Conservation (phyloP, 495 filamentous ascomycete species). For the Penicillium silybi region DNA sequence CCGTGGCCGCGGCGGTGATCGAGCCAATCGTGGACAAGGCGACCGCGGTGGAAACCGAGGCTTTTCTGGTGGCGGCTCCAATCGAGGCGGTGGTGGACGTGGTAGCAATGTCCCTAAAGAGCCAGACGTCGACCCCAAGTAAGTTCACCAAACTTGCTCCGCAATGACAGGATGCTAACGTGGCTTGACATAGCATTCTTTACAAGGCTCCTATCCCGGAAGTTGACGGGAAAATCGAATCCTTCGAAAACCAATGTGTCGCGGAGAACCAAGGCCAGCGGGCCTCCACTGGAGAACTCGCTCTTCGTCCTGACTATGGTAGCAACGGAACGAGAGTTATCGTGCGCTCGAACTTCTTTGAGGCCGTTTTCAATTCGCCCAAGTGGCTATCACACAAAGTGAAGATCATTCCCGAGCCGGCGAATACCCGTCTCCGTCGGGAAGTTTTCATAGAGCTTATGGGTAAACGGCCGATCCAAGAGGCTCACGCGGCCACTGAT, state of each 20-base stretch:
- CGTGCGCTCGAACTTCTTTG: slow-evolving; percentile 47
- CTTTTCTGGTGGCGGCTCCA: background rate
- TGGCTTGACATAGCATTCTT: slow-evolving; percentile 1
- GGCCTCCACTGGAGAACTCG: slow-evolving; percentile 3
- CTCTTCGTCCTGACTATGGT: slow-evolving; percentile 42
- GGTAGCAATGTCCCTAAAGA: background rate
- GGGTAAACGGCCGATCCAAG: background rate
- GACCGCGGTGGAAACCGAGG: background rate
- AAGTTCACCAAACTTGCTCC: background rate
- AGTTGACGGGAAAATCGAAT: background rate
- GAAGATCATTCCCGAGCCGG: slow-evolving; percentile 4
- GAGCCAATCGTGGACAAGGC: background rate
- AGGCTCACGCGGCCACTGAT: slow-evolving; percentile 9
- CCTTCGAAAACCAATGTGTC: slow-evolving; percentile 6
- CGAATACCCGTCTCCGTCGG: background rate
- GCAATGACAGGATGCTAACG: background rate
- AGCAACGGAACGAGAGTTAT: slow-evolving; percentile 29
- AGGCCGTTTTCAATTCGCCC: slow-evolving; percentile 14
- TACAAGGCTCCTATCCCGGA: background rate
- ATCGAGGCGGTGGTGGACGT: background rate
- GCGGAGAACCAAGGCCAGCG: background rate
- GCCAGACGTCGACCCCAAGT: background rate
- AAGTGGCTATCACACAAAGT: slow-evolving; percentile 9
- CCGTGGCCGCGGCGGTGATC: background rate
- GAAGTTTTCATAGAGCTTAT: slow-evolving; percentile 7